Evolutionary conservation across 1,139 yeast species (phyloP).

Genomic region (Sugiyamaella castrensis): DNA sequence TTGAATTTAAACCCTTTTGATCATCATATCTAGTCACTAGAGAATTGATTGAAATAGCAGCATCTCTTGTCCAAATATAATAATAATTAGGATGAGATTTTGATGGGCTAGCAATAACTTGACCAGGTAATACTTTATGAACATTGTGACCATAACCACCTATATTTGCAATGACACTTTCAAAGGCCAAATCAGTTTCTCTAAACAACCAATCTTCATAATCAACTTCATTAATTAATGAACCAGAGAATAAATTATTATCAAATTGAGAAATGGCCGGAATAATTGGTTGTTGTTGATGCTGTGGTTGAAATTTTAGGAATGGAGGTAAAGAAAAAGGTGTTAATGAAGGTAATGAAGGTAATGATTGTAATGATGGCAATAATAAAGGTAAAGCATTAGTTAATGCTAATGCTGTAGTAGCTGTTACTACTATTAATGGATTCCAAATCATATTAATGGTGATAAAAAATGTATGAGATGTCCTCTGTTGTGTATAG

Average conservation of each 20-base stretch:
- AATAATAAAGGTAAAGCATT: no score
- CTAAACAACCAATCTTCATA: constrained; percentile 57
- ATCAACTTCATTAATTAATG: constrained; percentile 33
- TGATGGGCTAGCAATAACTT: constrained; percentile 83
- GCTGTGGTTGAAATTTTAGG: no score
- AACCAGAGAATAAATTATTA: constrained; percentile 15
- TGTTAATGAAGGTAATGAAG: no score
- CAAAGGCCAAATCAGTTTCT: constrained; percentile 52
- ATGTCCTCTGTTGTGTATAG: no score
- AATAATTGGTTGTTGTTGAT: no score
- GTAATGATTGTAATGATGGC: no score
- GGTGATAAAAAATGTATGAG: no score
- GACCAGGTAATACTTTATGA: constrained; percentile 57
- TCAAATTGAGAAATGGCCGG: neutral
- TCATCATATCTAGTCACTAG: constrained; percentile 55
- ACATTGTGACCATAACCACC: constrained; percentile 47
- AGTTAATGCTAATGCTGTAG: no score
- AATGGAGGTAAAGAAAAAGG: no score
- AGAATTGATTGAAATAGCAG: constrained; percentile 75
- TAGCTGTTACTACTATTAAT: no score
- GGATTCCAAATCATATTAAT: no score
- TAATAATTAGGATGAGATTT: constrained; percentile 66
- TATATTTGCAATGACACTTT: constrained; percentile 57
- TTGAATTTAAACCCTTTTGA: constrained; percentile 31
- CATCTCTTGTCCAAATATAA: constrained; percentile 80